Evolutionary conservation across 148 eudicot species (phyloP), one percentile per base, ranked within the genome.

Genomic region (Drosera capensis): DNA sequence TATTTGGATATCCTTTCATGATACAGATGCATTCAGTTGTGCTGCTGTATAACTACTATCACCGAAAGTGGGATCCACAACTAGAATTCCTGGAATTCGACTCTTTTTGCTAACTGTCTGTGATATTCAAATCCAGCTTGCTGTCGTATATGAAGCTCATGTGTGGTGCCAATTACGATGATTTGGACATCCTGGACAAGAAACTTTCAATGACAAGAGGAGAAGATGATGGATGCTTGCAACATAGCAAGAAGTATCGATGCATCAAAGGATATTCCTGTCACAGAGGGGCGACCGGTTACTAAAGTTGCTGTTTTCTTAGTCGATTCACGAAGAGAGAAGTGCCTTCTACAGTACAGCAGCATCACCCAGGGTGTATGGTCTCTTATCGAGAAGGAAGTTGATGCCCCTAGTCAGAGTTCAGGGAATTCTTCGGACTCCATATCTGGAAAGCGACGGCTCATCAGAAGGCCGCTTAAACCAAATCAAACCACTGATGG

Each of bases 1-100:
- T 47, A 12, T 25, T 30, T 20, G 17, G n/a, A n/a, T n/a, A n/a
- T n/a, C n/a, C 46, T 30, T 47, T 30, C 25, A 25, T 30, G 55
- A 7, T 60, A 23, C 60, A 88, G 97, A 67, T 83, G 63, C 87
- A 83, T 63, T 94, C 97, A 37, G 92, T 75, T 43, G 97, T 80
- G 63, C 46, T 88, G 53, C 86, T 88, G 31, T 83, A 88, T 74
- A 80, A 80, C 64, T 88, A 88, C 52, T 80, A 83, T 71, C 90
- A 80, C 48, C 60, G 83, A 51, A 80, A 72, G 63, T 64, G 39
- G 20, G 50, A 78, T 22, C 77, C 61, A n/a, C 55, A 63, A 30
- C 59, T 66, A 23, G 68, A 64, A 55, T 71, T 68, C 68, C 45
- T 88, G 55, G 71, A 65, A 11, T 80, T 77, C 57, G 62, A 59